Conservation (phyloP, 371 early-diverging fungal genomes). For the Mucor saturninus region DNA sequence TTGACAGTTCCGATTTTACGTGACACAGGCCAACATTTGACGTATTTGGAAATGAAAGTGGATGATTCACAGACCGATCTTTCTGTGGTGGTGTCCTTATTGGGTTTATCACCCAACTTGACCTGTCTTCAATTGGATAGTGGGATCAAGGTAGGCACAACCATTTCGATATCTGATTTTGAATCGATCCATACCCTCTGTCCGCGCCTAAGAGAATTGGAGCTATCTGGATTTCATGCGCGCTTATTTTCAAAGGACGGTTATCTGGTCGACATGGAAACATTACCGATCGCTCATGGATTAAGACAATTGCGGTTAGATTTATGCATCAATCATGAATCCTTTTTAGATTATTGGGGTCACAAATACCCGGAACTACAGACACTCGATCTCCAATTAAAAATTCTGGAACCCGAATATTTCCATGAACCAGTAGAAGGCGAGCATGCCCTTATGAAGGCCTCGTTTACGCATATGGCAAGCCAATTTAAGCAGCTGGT, state of each 20-base stretch:
- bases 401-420: slow-evolving; percentile 13
- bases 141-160: neutral
- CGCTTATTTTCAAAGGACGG: slow-evolving; percentile 2
- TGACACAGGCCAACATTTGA: neutral
- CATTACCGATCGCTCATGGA: slow-evolving; percentile 4
- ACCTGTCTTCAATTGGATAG: slow-evolving; percentile 1
- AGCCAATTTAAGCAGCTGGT: slow-evolving; percentile 11
- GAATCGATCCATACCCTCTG: slow-evolving; percentile 23
- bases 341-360: slow-evolving; percentile 19
- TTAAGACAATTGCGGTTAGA: slow-evolving; percentile 5
- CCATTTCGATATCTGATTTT: slow-evolving; percentile 14
- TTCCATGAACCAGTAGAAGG: slow-evolving; percentile 11
- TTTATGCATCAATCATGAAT: slow-evolving; percentile 13
- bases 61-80: neutral
- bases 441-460: slow-evolving; percentile 21
- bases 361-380: slow-evolving; percentile 21
- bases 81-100: slow-evolving; percentile 4
- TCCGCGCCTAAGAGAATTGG: slow-evolving; percentile 5
- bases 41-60: slow-evolving; percentile 9
- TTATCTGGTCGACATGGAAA: slow-evolving; percentile 9
- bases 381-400: slow-evolving; percentile 10
- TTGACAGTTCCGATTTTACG: slow-evolving; percentile 17
- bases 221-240: neutral
- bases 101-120: slow-evolving; percentile 14
- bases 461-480: slow-evolving; percentile 13